phyloP scores from a whole-genome alignment of 306 rosid genomes.

The Castanea crenata region DNA sequence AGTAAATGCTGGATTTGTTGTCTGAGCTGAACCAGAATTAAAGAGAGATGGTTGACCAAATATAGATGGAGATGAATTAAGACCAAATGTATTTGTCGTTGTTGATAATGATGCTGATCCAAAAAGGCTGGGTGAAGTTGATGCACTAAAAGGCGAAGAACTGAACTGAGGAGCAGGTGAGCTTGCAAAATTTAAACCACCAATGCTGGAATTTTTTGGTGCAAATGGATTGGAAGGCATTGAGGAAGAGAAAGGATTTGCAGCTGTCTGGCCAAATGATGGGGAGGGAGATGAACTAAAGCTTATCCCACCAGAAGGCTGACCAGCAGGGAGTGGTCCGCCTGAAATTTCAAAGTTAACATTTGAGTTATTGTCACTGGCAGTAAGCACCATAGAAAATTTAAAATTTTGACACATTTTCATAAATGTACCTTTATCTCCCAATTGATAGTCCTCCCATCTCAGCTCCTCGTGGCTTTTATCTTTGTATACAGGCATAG shows the following conservation, averaged over 20 bases:
- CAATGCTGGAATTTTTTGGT: conserved; percentile 25
- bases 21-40: conserved; percentile 45
- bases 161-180: conserved; percentile 53
- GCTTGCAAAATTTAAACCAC: conserved; percentile 48
- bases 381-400: background rate
- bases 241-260: conserved; percentile 38
- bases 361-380: background rate
- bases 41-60: conserved; percentile 47
- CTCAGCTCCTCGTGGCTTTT: conserved; percentile 96
- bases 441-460: conserved; percentile 98
- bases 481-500: conserved; percentile 85
- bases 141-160: conserved; percentile 57
- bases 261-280: conserved; percentile 59
- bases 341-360: conserved; percentile 48
- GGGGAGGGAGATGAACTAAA: conserved; percentile 56
- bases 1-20: conserved; percentile 51
- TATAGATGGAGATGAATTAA: conserved; percentile 39
- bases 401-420: background rate
- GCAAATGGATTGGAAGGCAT: too few species aligned
- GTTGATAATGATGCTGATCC: conserved; percentile 36
- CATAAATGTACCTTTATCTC: conserved; percentile 68
- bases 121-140: conserved; percentile 52
- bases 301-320: conserved; percentile 41
- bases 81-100: conserved; percentile 50
- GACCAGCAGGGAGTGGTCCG: conserved; percentile 64